Conservation (phyloP, 805 yeast genomes). For the Candida argentea region DNA sequence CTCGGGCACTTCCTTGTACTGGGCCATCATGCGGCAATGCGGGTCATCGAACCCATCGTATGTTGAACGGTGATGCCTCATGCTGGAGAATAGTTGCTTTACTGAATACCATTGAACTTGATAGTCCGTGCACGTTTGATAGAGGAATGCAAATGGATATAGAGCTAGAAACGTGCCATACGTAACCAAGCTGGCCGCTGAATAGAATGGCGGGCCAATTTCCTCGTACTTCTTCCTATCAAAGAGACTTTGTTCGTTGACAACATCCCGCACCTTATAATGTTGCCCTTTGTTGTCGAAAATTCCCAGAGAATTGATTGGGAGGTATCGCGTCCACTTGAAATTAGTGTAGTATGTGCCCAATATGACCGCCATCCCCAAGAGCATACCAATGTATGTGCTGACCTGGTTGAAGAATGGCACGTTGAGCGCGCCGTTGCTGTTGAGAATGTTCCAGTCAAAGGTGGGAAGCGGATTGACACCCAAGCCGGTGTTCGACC, state of each 20-base stretch:
- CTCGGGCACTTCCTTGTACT: conserved; percentile 26
- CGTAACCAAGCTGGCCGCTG: conserved; percentile 12
- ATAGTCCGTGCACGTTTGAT: conserved; percentile 9
- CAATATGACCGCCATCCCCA: conserved; percentile 14
- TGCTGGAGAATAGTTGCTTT: conserved; percentile 6
- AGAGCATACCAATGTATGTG: conserved; percentile 13
- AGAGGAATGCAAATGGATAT: conserved; percentile 15
- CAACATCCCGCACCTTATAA: conserved; percentile 10
- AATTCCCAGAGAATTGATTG: conserved; percentile 13
- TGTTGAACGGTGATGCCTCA: conserved; percentile 13
- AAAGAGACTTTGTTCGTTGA: conserved; percentile 4
- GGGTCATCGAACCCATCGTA: conserved; percentile 25
- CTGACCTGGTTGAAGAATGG: conserved; percentile 17
- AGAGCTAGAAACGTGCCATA: conserved; percentile 17
- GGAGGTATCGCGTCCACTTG: conserved; percentile 20
- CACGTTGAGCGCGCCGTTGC: conserved; percentile 7
- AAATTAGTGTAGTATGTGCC: conserved; percentile 21
- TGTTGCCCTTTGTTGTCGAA: conserved; percentile 15
- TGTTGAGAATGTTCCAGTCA: conserved; percentile 17
- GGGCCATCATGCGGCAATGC: conserved; percentile 21
- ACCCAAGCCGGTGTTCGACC: conserved; percentile 27
- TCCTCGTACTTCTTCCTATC: conserved; percentile 10
- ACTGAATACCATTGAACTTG: conserved; percentile 7
- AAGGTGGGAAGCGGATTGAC: conserved; percentile 20
- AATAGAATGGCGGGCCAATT: conserved; percentile 14